A percentile compares a stretch with the other conserved stretches of the same genome.
Conservation (phyloP, 805 yeast species). For the Cyberlindnera misumaiensis region DNA sequence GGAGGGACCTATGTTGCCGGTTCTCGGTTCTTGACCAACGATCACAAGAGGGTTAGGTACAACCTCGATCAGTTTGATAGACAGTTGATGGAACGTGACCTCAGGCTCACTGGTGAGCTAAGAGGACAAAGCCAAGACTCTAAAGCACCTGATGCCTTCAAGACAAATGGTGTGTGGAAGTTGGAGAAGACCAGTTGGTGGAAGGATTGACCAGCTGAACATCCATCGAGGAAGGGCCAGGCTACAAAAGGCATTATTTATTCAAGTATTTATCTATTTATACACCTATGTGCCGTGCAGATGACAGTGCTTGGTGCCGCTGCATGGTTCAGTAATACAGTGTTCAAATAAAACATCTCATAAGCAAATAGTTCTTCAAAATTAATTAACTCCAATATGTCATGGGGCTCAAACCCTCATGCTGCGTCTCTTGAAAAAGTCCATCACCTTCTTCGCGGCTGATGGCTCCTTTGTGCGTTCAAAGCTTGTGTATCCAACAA, state of each 20-base stretch:
- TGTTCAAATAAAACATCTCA: neutral
- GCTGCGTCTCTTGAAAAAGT: slow-evolving; percentile 67
- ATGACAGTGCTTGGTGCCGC: too few relatives aligned
- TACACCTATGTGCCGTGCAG: neutral
- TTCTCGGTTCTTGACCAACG: slow-evolving; percentile 38
- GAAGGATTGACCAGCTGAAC: slow-evolving; percentile 6
- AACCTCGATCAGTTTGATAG: slow-evolving; percentile 49
- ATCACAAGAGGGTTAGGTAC: slow-evolving; percentile 46
- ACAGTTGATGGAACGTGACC: slow-evolving; percentile 59
- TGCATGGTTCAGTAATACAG: neutral
- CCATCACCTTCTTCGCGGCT: slow-evolving; percentile 73
- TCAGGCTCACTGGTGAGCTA: slow-evolving; percentile 64
- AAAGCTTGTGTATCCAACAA: slow-evolving; percentile 20
- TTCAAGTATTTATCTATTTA: slow-evolving; percentile 6
- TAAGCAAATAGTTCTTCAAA: neutral
- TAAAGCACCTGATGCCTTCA: slow-evolving; percentile 71
- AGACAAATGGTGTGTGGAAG: slow-evolving; percentile 49
- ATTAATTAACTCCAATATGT: neutral
- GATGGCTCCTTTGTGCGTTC: slow-evolving; percentile 48
- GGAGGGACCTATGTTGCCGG: slow-evolving; percentile 47
- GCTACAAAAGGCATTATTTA: neutral
- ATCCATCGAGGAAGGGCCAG: neutral
- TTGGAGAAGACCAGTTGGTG: slow-evolving; percentile 24
- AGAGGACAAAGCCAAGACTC: slow-evolving; percentile 65
- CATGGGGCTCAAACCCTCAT: slow-evolving; percentile 19